Percentiles rank a stretch among this genome's conserved stretches.
phyloP scores from a whole-genome alignment of 2,329 filamentous ascomycete species.

The Pestalotiopsis sp. region DNA sequence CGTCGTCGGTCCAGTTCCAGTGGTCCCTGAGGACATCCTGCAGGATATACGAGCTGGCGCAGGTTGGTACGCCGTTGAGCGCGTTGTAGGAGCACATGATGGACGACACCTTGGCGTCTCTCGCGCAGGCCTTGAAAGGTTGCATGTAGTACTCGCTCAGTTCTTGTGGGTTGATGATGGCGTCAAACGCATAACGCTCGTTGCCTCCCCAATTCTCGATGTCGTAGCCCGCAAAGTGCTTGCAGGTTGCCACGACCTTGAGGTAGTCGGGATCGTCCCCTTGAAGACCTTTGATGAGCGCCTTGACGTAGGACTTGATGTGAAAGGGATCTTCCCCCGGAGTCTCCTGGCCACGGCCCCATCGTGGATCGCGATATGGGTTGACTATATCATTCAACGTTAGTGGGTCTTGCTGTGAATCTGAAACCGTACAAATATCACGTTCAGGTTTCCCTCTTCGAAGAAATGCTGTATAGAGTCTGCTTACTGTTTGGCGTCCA shows the following conservation, averaged over 20 bases:
- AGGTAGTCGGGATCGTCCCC: conserved; percentile 28
- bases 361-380: conserved; percentile 24
- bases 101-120: conserved; percentile 56
- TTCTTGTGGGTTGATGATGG: conserved; percentile 60
- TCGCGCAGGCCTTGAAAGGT: conserved; percentile 64
- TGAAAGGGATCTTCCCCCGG: conserved; percentile 38
- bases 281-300: conserved; percentile 57
- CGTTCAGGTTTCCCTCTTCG: neutral
- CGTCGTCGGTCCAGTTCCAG: conserved; percentile 64
- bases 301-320: conserved; percentile 51
- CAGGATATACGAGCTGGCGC: conserved; percentile 63
- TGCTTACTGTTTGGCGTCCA: conserved; percentile 26
- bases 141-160: conserved; percentile 69
- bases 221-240: conserved; percentile 62
- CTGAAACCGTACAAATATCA: neutral
- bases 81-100: conserved; percentile 67
- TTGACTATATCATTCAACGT: conserved; percentile 18
- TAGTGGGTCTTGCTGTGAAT: neutral
- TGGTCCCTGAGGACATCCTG: conserved; percentile 66
- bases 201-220: conserved; percentile 48
- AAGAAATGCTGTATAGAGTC: neutral
- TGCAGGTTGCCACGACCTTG: conserved; percentile 57
- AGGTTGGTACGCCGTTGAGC: conserved; percentile 67
- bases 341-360: conserved; percentile 29
- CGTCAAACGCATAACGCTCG: conserved; percentile 55